Base-by-base conservation (phyloP, 2,329 filamentous ascomycete genomes). In the Sphaerulina musiva region DNA sequence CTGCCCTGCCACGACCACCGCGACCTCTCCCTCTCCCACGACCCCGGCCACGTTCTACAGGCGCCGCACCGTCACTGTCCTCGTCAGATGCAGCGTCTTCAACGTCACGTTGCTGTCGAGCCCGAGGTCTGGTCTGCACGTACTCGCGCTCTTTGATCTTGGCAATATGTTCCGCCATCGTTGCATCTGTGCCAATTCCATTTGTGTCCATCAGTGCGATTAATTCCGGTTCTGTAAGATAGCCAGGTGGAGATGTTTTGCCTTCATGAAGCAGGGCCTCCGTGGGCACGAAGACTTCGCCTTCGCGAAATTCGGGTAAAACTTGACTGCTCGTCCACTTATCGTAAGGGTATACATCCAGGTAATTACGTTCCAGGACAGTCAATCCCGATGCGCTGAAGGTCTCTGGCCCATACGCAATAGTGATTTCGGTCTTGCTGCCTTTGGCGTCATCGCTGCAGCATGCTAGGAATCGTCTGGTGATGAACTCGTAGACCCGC, bases 201-300 rank as follows among this genome's bases (percentile, higher is more conserved):
- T 98, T 98, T 43, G 89, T 91, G 73, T 98, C 93, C 93, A 98
- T 98, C 9, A 98, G 80, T 2, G 86, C 87, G 67, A 98, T 95
- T 26, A 98, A 78, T 68, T 98, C 93, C 0, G 93, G 91, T 69
- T 98, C 93, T 0, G 93, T 97, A 31, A 98, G 78, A 68, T 95
- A 96, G 20, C 80, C 82, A 0, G 93, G 93, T 10, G 91, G 78
- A 1, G 80, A 81, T 0, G 93, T 98, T 70, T 95, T 87, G n/a
- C 93, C 92, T 64, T 97, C 90, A 0, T 82, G 84, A 73, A 98
- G 89, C 63, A 86, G 83, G 3, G 90, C 92, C 72, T 96, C 91
- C 1, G 84, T 88, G 0, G 93, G 93, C 68, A 89, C 84, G 61
- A 98, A 95, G 0, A 74, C 76, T 70, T 98, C 93, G 2, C 88